Conservation (phyloP, 2,329 filamentous ascomycete species). For the Clathrospora elynae region DNA sequence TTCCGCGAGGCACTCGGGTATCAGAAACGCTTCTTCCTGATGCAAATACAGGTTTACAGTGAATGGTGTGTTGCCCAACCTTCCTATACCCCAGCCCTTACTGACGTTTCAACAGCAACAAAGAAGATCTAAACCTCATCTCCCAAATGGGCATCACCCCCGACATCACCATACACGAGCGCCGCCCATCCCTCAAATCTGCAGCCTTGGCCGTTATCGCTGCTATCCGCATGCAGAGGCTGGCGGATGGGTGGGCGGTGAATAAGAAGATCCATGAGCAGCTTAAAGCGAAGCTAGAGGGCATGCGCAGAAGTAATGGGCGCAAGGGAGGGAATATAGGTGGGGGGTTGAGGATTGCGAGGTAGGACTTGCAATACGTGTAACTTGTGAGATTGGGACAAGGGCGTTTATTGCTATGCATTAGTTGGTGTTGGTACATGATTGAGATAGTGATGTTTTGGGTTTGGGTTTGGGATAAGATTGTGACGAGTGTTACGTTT, state of each 20-base stretch:
- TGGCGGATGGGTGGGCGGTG: slow-evolving; percentile 57
- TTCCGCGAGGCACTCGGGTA: slow-evolving; percentile 81
- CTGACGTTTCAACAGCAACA: slow-evolving; percentile 70
- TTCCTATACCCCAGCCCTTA: neutral
- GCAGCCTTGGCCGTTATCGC: slow-evolving; percentile 58
- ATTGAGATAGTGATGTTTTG: slow-evolving; percentile 1
- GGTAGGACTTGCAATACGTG: slow-evolving; percentile 7
- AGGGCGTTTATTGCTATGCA: slow-evolving; percentile 31
- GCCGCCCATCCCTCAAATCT: slow-evolving; percentile 54
- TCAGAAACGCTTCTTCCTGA: slow-evolving; percentile 81
- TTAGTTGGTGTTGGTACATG: slow-evolving; percentile 12
- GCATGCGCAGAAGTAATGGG: slow-evolving; percentile 45
- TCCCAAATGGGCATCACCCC: slow-evolving; percentile 76
- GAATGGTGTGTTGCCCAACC: slow-evolving; percentile 73
- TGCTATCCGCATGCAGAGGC: slow-evolving; percentile 57
- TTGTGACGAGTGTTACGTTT: neutral
- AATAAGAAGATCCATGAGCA: slow-evolving; percentile 56
- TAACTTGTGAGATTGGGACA: slow-evolving; percentile 42
- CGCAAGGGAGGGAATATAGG: slow-evolving; percentile 57
- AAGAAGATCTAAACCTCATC: slow-evolving; percentile 85
- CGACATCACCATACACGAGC: slow-evolving; percentile 52
- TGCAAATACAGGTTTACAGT: slow-evolving; percentile 81
- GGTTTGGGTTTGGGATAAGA: neutral
- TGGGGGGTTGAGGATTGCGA: slow-evolving; percentile 47
- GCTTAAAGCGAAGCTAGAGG: slow-evolving; percentile 54